These are phyloP conservation scores for Rhodotorula sp. DNA, from an alignment of 1,284 basidiomycete genomes.

Conservation along the genomic window DNA sequence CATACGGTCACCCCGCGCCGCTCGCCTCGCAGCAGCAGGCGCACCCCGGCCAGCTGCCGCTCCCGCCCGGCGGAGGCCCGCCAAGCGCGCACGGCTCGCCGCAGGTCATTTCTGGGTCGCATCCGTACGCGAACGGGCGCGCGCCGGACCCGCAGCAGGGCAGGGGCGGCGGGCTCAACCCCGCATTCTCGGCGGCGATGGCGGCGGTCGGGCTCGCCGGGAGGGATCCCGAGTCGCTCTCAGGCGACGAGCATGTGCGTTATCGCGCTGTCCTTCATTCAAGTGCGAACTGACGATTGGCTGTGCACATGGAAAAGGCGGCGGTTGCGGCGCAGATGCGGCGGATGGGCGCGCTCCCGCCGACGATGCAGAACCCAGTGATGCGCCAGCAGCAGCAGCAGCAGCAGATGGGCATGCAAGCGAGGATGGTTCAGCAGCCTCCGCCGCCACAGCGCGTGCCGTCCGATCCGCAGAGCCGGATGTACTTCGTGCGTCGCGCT, in stretches of 20 bases:
- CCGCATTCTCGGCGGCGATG: slow-evolving; percentile 26
- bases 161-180: not conserved
- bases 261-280: too few relatives aligned
- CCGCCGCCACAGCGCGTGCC: slow-evolving; percentile 1
- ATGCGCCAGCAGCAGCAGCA: slow-evolving; percentile 11
- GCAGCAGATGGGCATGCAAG: slow-evolving; percentile 6
- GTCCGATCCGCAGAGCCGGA: slow-evolving; percentile 11
- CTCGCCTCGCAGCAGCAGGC: slow-evolving; percentile 5
- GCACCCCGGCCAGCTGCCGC: not conserved
- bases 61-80: not conserved
- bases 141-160: not conserved
- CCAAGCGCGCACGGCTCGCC: slow-evolving; percentile 27
- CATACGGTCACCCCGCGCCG: slow-evolving; percentile 6
- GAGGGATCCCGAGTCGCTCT: slow-evolving; percentile 32
- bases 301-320: not conserved
- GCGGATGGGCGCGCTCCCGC: slow-evolving; percentile 33
- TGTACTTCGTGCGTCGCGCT: not conserved
- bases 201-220: slow-evolving; percentile 33
- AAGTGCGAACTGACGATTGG: not conserved
- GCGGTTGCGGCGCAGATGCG: slow-evolving; percentile 36
- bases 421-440: slow-evolving; percentile 1
- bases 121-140: slow-evolving; percentile 30
- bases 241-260: slow-evolving; percentile 36
- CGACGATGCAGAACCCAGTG: slow-evolving; percentile 13
- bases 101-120: slow-evolving; percentile 22